A percentile compares a stretch with the other conserved stretches of the same genome.
Conservation (phyloP, 169 alveolate species). For the Eimeria brunetti region DNA sequence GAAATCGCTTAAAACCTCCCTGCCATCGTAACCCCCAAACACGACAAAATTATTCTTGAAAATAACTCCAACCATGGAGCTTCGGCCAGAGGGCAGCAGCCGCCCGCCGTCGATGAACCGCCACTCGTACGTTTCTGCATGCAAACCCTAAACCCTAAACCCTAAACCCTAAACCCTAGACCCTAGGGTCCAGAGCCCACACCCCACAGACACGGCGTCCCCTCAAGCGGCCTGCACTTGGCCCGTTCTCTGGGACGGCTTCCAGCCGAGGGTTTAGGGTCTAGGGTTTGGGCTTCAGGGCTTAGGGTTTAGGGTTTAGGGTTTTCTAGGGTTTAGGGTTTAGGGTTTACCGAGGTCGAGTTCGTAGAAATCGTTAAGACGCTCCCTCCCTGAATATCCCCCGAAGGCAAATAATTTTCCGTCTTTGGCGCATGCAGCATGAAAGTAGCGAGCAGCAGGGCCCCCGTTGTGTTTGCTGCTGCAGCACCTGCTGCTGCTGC, state of each 20-base stretch:
- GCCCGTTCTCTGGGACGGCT: background rate
- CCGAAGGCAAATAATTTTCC: conserved; percentile 88
- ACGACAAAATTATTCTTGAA: conserved; percentile 87
- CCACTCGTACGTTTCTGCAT: conserved; percentile 82
- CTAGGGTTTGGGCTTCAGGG: background rate
- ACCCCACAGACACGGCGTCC: background rate
- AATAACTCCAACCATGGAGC: conserved; percentile 85
- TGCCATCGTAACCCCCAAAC: conserved; percentile 93
- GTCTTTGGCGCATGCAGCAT: conserved; percentile 14
- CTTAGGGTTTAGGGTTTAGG: too few species aligned
- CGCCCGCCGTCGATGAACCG: conserved; percentile 68
- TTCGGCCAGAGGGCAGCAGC: conserved; percentile 90
- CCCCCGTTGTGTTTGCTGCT: conserved; percentile 4
- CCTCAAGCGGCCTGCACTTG: background rate
- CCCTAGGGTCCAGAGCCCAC: background rate
- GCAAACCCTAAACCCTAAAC: conserved; percentile 50
- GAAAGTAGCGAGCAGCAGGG: conserved; percentile 46
- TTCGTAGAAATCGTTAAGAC: conserved; percentile 90
- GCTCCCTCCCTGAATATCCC: conserved; percentile 91
- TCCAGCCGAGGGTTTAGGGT: background rate
- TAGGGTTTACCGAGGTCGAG: conserved; percentile 18
- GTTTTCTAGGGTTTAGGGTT: too few species aligned
- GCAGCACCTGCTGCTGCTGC: conserved; percentile 38
- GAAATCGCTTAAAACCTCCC: conserved; percentile 90
- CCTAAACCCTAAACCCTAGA: conserved; percentile 3